These are phyloP conservation scores for Phytophthora brassicae DNA, from an alignment of 352 stramenopile species.

Conservation along the genomic window DNA sequence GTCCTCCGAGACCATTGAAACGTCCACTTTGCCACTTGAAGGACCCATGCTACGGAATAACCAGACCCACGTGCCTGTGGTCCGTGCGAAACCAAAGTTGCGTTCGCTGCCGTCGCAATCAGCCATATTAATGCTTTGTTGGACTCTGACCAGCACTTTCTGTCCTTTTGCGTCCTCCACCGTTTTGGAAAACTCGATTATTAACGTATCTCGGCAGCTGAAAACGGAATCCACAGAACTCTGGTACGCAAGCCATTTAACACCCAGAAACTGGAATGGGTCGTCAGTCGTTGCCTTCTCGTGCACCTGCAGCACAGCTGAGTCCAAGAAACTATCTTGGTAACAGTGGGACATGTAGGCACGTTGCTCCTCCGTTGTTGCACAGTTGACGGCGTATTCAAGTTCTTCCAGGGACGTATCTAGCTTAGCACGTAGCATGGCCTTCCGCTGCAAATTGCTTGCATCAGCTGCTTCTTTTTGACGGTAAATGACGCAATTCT, in stretches of 20 bases:
- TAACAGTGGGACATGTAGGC: constrained; percentile 65
- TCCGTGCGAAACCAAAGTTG: constrained; percentile 68
- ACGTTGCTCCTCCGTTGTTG: constrained; percentile 65
- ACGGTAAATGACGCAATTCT: constrained; percentile 72
- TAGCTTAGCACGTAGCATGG: constrained; percentile 63
- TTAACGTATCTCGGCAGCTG: constrained; percentile 56
- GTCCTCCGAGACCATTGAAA: constrained; percentile 43
- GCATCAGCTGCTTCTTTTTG: constrained; percentile 49
- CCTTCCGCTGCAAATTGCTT: constrained; percentile 44
- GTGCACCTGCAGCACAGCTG: constrained; percentile 67
- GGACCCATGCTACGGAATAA: constrained; percentile 59
- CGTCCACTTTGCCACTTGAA: constrained; percentile 56
- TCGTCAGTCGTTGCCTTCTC: constrained; percentile 47
- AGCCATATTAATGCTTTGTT: constrained; percentile 55
- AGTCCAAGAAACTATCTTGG: constrained; percentile 74
- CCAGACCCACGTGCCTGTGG: constrained; percentile 51
- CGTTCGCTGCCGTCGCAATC: constrained; percentile 49
- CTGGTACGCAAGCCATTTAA: constrained; percentile 81
- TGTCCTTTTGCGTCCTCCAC: constrained; percentile 56
- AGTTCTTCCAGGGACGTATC: constrained; percentile 75
- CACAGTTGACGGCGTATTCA: constrained; percentile 60
- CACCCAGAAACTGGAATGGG: constrained; percentile 66
- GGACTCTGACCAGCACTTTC: constrained; percentile 60
- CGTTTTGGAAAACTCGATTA: constrained; percentile 65
- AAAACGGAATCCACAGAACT: constrained; percentile 72